A percentile compares a stretch with the other conserved stretches of the same genome.
Evolutionary conservation across 179 eudicot genomes (phyloP).

Genomic region (Gypsophila paniculata): DNA sequence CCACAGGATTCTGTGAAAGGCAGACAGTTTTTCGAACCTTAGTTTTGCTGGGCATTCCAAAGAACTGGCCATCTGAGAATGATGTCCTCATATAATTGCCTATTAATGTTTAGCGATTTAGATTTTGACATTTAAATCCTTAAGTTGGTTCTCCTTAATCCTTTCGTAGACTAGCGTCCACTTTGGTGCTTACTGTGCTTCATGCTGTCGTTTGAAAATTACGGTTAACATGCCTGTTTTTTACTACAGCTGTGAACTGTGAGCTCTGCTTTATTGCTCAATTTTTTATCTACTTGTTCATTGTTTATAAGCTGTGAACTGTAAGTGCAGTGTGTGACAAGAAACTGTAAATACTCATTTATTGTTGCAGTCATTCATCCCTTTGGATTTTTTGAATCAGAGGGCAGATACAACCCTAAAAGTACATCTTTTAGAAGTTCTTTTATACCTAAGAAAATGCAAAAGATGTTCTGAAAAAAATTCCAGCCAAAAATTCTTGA

Average conservation of each 20-base stretch:
- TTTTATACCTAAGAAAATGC: neutral
- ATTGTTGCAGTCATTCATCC: conserved; percentile 2
- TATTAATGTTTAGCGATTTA: neutral
- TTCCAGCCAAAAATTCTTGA: neutral
- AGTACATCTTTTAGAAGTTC: neutral
- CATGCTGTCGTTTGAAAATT: neutral
- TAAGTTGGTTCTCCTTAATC: neutral
- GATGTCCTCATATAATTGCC: neutral
- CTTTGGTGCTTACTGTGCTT: neutral
- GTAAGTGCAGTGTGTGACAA: conserved; percentile 1
- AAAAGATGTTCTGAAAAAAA: conserved; percentile 8
- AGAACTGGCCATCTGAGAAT: conserved; percentile 1
- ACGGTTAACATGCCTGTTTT: neutral
- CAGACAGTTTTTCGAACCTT: neutral
- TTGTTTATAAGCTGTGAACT: neutral
- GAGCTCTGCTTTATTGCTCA: neutral
- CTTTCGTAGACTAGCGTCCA: neutral
- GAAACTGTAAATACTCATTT: neutral
- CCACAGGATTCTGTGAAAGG: neutral
- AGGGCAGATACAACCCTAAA: no score
- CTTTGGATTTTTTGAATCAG: conserved; percentile 1
- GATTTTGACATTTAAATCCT: neutral
- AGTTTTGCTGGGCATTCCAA: neutral
- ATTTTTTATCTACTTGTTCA: neutral
- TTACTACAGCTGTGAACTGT: neutral